Base-by-base conservation (phyloP, 768 basidiomycete genomes). In the Tylopilus sp. region DNA sequence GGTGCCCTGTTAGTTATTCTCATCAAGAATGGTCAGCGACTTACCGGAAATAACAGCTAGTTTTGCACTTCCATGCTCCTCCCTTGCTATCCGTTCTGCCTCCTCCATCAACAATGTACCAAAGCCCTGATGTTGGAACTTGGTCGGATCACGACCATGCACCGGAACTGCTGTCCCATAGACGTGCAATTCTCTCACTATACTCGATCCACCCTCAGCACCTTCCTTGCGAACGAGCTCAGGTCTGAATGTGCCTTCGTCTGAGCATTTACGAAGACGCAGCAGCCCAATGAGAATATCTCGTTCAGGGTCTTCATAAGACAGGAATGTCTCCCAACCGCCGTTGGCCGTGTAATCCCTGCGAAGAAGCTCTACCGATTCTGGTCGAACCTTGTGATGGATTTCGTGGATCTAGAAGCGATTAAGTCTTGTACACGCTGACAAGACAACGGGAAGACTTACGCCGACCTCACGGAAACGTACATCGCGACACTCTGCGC, bases 291-390 rank as follows among this genome's bases (percentile, higher is more conserved):
- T 84, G 40, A 99, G 83, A 68, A 99, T 98, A 63, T 99, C 97
- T 48, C 82, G 83, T 70, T 94, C 93, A 6, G 97, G 95, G 68
- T 99, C 97, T 72, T 99, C 97, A 66, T 98, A 99, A 25, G 95
- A 95, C 6, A 99, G 73, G 80, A 99, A 99, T 2, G 97, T 98
- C 73, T 99, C 97, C 97, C 97, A 99, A 41, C 97, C 95, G 6
- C 95, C 95, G 64, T 98, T 99, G 26, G 97, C 97, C 3, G 88
- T 75, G 69, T 99, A 99, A 67, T 99, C 97, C 36, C 97, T 79
- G 51, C 97, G 82, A 30, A 99, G 83, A 4, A 99, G 84, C 69
- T 99, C 97, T 46, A 97, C 89, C 15, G 91, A 88, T 67, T 95
- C 91, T 52, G 95, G 95, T 20, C 94, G 83, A 41, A 98, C 91